Base-by-base conservation (phyloP, 768 basidiomycete species). In the Phlegmacium glaucopus region DNA sequence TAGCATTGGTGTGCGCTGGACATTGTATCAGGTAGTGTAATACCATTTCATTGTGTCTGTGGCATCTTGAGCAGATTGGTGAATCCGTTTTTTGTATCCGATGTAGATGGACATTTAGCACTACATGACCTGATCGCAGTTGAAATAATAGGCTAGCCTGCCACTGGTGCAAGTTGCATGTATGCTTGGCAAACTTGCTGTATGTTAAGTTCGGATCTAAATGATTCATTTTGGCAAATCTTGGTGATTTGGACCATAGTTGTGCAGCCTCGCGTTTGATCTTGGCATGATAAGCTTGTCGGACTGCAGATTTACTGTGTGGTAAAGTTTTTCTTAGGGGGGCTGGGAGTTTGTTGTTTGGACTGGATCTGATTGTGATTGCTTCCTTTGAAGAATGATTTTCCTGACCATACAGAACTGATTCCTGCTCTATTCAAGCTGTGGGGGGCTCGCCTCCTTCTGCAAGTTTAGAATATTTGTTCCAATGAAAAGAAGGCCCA, bases 41-140 rank as follows among this genome's bases (percentile, higher is more conserved):
- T n/a, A n/a, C n/a, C n/a, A n/a, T n/a, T n/a, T n/a, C n/a, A n/a
- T n/a, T n/a, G n/a, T n/a, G n/a, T n/a, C n/a, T n/a, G n/a, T n/a
- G n/a, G n/a, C n/a, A n/a, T n/a, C n/a, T n/a, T n/a, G n/a, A n/a
- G n/a, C n/a, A n/a, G n/a, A n/a, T n/a, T n/a, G n/a, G n/a, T n/a
- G n/a, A n/a, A n/a, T n/a, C n/a, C n/a, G n/a, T n/a, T n/a, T n/a
- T n/a, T n/a, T n/a, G n/a, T 32, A 32, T 32, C 2, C 50, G 29
- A 41, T 64, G 52, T 0, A 72, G 62, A 50, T 71, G 58, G 11
- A 56, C 40, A 15, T 61, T 56, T 0, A 72, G 58, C 0, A 63
- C 59, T 11, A 51, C 39, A 37, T 71, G 70, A 1, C 59, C 62
- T 3, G 64, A 63, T 2, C 61, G 37, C 9, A 73, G 54, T 45